These are phyloP conservation scores for Curvularia eragrostidis DNA, from an alignment of 2,329 filamentous ascomycete species.

Conservation along the genomic window DNA sequence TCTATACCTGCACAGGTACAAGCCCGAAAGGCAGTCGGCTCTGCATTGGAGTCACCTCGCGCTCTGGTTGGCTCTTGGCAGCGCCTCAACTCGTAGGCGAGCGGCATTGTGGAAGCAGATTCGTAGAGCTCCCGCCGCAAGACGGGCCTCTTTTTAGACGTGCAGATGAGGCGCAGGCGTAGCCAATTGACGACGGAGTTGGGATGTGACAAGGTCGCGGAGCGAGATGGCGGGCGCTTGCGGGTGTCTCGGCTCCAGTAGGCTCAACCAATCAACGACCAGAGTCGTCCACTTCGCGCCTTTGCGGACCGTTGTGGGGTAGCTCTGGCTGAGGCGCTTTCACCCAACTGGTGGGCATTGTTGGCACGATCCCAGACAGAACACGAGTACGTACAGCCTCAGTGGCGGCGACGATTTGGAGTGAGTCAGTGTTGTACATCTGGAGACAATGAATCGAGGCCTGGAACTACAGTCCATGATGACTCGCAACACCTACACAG, in stretches of 20 bases:
- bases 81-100: constrained; percentile 32
- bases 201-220: constrained; percentile 37
- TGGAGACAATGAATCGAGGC: constrained; percentile 1
- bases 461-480: neutral
- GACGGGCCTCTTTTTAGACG: constrained; percentile 33
- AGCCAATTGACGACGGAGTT: constrained; percentile 39
- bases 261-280: constrained; percentile 34
- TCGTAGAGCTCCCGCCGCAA: constrained; percentile 41
- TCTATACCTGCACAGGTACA: constrained; percentile 36
- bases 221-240: constrained; percentile 41
- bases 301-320: constrained; percentile 11
- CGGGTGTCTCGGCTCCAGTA: constrained; percentile 14
- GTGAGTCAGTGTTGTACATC: neutral
- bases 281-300: constrained; percentile 20
- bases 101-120: constrained; percentile 34
- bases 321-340: constrained; percentile 16
- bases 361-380: neutral
- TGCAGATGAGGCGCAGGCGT: constrained; percentile 41
- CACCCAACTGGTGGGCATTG: constrained; percentile 19
- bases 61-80: constrained; percentile 38
- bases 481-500: neutral
- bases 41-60: constrained; percentile 32
- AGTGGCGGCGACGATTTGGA: constrained; percentile 16
- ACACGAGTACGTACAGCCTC: constrained; percentile 19
- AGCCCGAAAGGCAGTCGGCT: constrained; percentile 23